These are phyloP conservation scores for Rossbeevera mucosa DNA, from an alignment of 768 basidiomycete species.

Conservation along the genomic window DNA sequence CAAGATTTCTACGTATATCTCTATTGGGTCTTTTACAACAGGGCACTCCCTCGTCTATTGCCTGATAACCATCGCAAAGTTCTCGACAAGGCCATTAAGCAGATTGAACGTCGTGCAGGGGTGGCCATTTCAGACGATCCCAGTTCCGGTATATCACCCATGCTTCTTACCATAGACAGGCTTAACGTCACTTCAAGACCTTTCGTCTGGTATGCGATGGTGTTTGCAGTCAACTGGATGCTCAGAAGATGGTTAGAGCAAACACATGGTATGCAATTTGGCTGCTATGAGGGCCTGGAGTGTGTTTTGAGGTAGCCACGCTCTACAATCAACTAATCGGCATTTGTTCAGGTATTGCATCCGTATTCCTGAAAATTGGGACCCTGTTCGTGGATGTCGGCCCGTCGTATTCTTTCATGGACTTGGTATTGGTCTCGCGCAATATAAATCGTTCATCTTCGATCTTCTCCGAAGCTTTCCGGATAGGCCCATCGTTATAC, in stretches of 20 bases:
- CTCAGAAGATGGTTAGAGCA: constrained; percentile 42
- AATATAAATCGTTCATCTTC: constrained; percentile 60
- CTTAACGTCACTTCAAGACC: constrained; percentile 70
- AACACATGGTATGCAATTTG: constrained; percentile 41
- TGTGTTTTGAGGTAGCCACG: constrained; percentile 32
- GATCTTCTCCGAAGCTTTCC: constrained; percentile 53
- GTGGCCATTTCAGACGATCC: constrained; percentile 57
- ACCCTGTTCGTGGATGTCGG: constrained; percentile 47
- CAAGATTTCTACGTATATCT: constrained; percentile 70
- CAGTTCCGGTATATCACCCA: constrained; percentile 45
- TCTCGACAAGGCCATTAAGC: constrained; percentile 55
- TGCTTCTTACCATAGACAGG: constrained; percentile 74
- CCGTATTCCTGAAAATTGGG: constrained; percentile 66
- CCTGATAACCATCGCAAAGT: constrained; percentile 42
- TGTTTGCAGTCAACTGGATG: constrained; percentile 45
- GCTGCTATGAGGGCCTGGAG: constrained; percentile 64
- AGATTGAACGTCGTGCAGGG: constrained; percentile 72
- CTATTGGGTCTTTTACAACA: constrained; percentile 79
- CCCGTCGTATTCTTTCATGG: constrained; percentile 88
- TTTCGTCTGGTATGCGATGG: constrained; percentile 53
- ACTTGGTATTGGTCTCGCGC: constrained; percentile 75
- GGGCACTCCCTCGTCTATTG: constrained; percentile 50
- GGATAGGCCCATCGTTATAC: constrained; percentile 71
- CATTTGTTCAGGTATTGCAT: constrained; percentile 58
- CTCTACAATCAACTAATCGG: background rate